Evolutionary conservation across 768 basidiomycete genomes (phyloP).

Genomic region (Imleria badia): DNA sequence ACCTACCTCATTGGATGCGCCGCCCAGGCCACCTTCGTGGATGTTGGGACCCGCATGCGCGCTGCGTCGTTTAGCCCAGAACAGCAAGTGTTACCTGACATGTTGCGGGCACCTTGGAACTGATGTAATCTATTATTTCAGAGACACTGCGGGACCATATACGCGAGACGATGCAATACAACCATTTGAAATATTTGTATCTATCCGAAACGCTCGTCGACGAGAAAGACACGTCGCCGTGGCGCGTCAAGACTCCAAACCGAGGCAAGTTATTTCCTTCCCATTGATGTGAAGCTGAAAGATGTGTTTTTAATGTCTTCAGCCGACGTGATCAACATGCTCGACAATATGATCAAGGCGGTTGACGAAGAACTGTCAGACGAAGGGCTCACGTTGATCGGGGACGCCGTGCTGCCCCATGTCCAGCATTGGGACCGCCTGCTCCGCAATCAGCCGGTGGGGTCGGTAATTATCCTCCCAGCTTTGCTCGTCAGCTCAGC

Average conservation of each 20-base stretch:
- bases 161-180: slow-evolving; percentile 8
- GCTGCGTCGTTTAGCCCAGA: slow-evolving; percentile 18
- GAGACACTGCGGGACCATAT: slow-evolving; percentile 7
- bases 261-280: neutral
- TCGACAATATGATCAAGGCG: slow-evolving; percentile 20
- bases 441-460: too few relatives aligned
- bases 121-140: slow-evolving; percentile 1
- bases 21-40: slow-evolving; percentile 13
- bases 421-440: too few relatives aligned
- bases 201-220: slow-evolving; percentile 14
- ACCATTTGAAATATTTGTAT: slow-evolving; percentile 17
- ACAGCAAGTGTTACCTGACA: neutral
- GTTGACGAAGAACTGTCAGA: slow-evolving; percentile 19
- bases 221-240: slow-evolving; percentile 15
- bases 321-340: slow-evolving; percentile 17
- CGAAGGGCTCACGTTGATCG: slow-evolving; percentile 16
- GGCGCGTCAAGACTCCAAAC: too few relatives aligned
- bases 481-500: too few relatives aligned
- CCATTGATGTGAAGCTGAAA: neutral
- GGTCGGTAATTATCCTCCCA: too few relatives aligned
- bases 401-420: slow-evolving; percentile 14
- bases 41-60: slow-evolving; percentile 29
- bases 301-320: neutral
- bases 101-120: neutral
- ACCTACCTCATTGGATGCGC: neutral